Conservation (phyloP, 2,329 filamentous ascomycete genomes). For the Sphaerostilbella broomeana region DNA sequence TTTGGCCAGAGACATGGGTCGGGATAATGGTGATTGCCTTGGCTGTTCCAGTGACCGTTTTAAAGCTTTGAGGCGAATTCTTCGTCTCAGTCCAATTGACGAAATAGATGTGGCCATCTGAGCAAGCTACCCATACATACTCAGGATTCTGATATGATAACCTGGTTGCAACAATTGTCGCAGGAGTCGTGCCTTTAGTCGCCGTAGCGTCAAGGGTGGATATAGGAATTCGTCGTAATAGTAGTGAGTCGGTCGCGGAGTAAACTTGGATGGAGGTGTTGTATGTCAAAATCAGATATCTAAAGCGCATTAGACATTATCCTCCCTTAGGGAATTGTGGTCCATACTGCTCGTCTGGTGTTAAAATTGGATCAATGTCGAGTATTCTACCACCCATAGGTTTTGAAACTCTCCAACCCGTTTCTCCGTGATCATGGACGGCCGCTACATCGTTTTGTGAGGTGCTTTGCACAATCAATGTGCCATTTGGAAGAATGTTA, state of each 20-base stretch:
- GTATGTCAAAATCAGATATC: conserved; percentile 69
- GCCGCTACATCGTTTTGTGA: too few species aligned
- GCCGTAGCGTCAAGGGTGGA: conserved; percentile 23
- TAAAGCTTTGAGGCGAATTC: conserved; percentile 34
- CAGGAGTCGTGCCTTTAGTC: conserved; percentile 19
- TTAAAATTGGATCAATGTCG: conserved; percentile 58
- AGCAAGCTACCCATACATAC: conserved; percentile 54
- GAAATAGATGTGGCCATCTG: conserved; percentile 49
- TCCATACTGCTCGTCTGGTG: conserved; percentile 53
- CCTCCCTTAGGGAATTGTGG: not conserved
- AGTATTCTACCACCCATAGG: conserved; percentile 60
- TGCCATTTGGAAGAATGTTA: not conserved
- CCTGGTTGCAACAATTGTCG: conserved; percentile 36
- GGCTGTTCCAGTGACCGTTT: conserved; percentile 36
- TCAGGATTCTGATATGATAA: conserved; percentile 35
- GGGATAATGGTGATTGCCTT: conserved; percentile 39
- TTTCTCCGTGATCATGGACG: conserved; percentile 26
- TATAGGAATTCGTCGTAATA: conserved; percentile 64
- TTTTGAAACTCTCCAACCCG: conserved; percentile 54
- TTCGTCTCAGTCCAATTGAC: conserved; percentile 51
- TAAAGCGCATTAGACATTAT: conserved; percentile 27
- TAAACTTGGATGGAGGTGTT: conserved; percentile 73
- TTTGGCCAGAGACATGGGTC: conserved; percentile 27
- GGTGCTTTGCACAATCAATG: too few species aligned
- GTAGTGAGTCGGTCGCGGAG: conserved; percentile 71